phyloP scores from a whole-genome alignment of 352 stramenopile species.

The Halophytophthora polymorphica region DNA sequence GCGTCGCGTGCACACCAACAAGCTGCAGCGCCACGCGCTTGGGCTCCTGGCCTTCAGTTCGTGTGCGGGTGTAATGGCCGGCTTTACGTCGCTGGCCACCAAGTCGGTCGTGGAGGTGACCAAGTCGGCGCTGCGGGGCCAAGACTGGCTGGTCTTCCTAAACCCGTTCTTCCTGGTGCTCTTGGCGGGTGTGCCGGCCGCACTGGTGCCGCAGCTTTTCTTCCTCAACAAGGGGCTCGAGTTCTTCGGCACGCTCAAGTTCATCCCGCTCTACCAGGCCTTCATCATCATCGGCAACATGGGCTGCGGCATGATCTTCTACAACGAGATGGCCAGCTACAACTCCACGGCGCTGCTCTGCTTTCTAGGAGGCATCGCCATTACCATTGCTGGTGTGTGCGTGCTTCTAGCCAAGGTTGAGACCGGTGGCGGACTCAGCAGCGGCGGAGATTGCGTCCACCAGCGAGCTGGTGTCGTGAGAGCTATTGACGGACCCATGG shows the following conservation, averaged over 20 bases:
- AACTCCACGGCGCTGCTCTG: constrained; percentile 31
- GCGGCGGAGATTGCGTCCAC: neutral
- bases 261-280: constrained; percentile 77
- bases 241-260: constrained; percentile 77
- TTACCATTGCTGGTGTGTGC: constrained; percentile 63
- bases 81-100: constrained; percentile 73
- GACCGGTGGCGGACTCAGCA: constrained; percentile 14
- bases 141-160: constrained; percentile 46
- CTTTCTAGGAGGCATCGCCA: constrained; percentile 51
- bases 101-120: constrained; percentile 70
- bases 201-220: constrained; percentile 66
- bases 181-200: constrained; percentile 50
- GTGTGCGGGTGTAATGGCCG: constrained; percentile 70
- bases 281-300: constrained; percentile 84
- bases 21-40: constrained; percentile 48
- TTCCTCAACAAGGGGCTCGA: constrained; percentile 79
- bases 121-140: constrained; percentile 36
- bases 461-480: constrained; percentile 15
- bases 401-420: constrained; percentile 62
- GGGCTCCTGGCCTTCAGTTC: constrained; percentile 69
- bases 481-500: constrained; percentile 22
- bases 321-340: constrained; percentile 76
- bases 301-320: constrained; percentile 73
- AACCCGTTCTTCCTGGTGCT: constrained; percentile 73
- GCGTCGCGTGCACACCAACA: constrained; percentile 44